Base-by-base conservation (phyloP, 306 rosid species). In the Cyamopsis tetragonoloba region DNA sequence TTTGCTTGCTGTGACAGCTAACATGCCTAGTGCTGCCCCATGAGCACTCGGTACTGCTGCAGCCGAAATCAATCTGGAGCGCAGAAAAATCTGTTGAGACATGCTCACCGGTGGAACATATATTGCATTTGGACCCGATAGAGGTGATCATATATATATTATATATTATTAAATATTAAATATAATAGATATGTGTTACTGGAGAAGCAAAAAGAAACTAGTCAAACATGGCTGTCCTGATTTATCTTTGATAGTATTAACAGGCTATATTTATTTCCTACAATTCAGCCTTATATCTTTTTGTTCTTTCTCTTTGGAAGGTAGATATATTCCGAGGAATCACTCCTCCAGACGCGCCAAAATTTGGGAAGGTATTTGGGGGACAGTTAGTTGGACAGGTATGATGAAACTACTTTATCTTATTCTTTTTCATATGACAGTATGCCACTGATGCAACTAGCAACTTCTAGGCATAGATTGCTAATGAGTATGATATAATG, bases 311-410 rank as follows among this genome's bases (percentile, higher is more conserved):
- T 70, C 37, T 30, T 49, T 19, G 66, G 76, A 62, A 93, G 99
- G 95, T 82, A 41, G 86, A 93, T 76, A 74, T 85, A 77, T 93
- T 93, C 81, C 75, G 35, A 72, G 99, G 97, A 79, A 84, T 93
- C 79, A 93, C 97, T 59, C 84, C 86, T 31, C 83, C 78, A 5
- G 82, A 82, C 50, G 99, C 99, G 27, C 97, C 99, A 51, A 80
- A 57, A 53, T 88, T 88, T 73, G 97, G 96, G 50, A 85, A 88
- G 74, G 97, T 93, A 68, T 93, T 90, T 46, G 99, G 99, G 38
- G 99, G 99, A 49, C 97, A 93, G 66, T 19, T 89, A 15, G 72
- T 93, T 79, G 97, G 95, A 77, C 99, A 93, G 97, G 98, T 83
- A 83, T 51, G 72, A 64, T 70, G 49, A 71, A 69, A 50, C 62